Evolutionary conservation across 2,329 filamentous ascomycete species (phyloP).

Genomic region (Hypoxylon sp.): DNA sequence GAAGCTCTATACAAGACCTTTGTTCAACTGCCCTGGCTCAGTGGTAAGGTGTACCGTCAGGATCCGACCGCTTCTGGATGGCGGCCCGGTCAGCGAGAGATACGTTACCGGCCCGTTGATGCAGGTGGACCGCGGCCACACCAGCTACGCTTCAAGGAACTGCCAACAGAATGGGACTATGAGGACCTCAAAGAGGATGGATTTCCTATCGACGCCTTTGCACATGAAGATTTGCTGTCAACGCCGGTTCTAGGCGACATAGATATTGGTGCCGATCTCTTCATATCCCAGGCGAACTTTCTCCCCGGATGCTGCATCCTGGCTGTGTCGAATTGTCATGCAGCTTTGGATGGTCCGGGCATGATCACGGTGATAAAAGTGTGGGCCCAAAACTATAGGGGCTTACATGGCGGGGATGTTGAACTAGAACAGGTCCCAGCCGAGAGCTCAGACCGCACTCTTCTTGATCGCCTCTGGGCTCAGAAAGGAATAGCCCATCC

Average conservation of each 20-base stretch:
- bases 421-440: neutral
- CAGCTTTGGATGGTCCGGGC: constrained; percentile 27
- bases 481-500: constrained; percentile 1
- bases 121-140: neutral
- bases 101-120: constrained; percentile 27
- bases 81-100: constrained; percentile 44
- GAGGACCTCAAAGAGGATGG: constrained; percentile 38
- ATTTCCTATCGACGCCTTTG: constrained; percentile 39
- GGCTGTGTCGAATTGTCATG: constrained; percentile 10
- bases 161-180: constrained; percentile 22
- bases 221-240: constrained; percentile 30
- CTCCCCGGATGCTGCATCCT: constrained; percentile 40
- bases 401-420: neutral
- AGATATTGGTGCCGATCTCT: constrained; percentile 33
- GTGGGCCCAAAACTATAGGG: constrained; percentile 36
- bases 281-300: constrained; percentile 47
- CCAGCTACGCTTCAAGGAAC: constrained; percentile 51
- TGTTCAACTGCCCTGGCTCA: constrained; percentile 41
- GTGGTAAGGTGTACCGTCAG: constrained; percentile 30
- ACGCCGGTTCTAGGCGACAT: constrained; percentile 14
- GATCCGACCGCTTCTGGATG: constrained; percentile 24
- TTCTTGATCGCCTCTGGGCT: constrained; percentile 31
- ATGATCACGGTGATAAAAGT: constrained; percentile 12
- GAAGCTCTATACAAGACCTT: constrained; percentile 32
- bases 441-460: constrained; percentile 20